Evolutionary conservation across 2,329 filamentous ascomycete genomes (phyloP).

Genomic region (Colletotrichum higginsianum): DNA sequence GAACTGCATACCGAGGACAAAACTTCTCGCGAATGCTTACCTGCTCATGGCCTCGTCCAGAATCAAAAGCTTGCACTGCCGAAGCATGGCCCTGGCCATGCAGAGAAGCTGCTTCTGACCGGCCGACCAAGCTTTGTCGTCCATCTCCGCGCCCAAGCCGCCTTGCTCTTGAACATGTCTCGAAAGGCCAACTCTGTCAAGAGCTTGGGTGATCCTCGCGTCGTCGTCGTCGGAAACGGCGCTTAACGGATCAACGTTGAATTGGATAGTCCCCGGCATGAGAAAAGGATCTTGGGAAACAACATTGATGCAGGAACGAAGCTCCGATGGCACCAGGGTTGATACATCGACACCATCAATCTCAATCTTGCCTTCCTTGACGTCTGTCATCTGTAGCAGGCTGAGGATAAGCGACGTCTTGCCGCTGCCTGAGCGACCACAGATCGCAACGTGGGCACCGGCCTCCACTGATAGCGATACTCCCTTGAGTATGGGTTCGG

Average conservation of each 20-base stretch:
- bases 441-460: conserved; percentile 21
- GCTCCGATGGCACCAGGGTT: background rate
- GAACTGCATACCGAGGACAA: background rate
- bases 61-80: conserved; percentile 79
- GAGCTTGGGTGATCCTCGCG: background rate
- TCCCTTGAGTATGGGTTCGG: conserved; percentile 12
- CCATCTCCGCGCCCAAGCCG: conserved; percentile 12
- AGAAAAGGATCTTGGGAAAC: conserved; percentile 21
- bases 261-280: conserved; percentile 14
- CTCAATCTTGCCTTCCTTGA: conserved; percentile 6
- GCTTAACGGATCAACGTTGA: conserved; percentile 21
- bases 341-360: conserved; percentile 18
- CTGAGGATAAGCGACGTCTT: conserved; percentile 24
- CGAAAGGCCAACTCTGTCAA: conserved; percentile 21
- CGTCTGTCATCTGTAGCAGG: conserved; percentile 20
- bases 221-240: background rate
- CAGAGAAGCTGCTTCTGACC: conserved; percentile 50
- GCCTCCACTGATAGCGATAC: background rate
- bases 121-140: conserved; percentile 17
- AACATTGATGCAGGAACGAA: conserved; percentile 19
- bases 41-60: conserved; percentile 93
- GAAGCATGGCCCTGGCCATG: conserved; percentile 71
- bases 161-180: background rate
- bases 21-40: background rate
- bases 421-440: conserved; percentile 32